Evolutionary conservation across 495 filamentous ascomycete genomes (phyloP), one percentile per base, ranked within the genome.

Genomic region (Aspergillus sparsus): DNA sequence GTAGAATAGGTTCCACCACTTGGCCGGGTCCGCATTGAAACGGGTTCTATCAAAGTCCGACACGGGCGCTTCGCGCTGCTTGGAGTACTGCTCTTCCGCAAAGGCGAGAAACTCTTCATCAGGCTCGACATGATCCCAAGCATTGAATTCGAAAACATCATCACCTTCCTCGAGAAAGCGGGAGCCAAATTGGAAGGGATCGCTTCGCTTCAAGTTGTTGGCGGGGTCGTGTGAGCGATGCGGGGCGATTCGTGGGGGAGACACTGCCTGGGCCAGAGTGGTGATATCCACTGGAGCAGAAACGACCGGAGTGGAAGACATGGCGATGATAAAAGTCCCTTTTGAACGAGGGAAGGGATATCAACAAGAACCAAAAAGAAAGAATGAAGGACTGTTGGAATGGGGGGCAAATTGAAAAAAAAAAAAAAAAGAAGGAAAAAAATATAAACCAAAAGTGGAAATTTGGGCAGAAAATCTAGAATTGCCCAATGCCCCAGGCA

Each of bases 1-100:
- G 77, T 98, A 98, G 77, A 98, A 98, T 44, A 86, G 78, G 66
- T 98, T 91, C 93, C 93, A 98, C 89, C 91, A 97, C 72, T 90
- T 96, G 9, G 87, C 91, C 5, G 94, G 94, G 58, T 94, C 85
- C 33, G 77, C 74, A 72, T 97, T 97, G 83, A 97, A 96, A 53
- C 90, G 87, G 49, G 73, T 78, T 66, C 88, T 88, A 73, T 98
- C 92, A 75, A 91, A 96, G 34, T 93, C 90, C 11, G 85, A 89
- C 32, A 94, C 93, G 37, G 91, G 93, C 50, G 87, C 78, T 63
- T 85, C 83, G 55, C 92, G 85, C 78, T 98, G 94, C 71, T 85
- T 87, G 34, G 80, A 81, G 67, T 89, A 93, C 72, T 98, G 94
- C 57, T 82, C 71, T 68, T 90, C 83, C 45, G 92, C 87, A 71